Percentiles rank a stretch among this genome's conserved stretches.
Evolutionary conservation across 1,284 basidiomycete genomes (phyloP).

Genomic region (Rhodotorula sp.): DNA sequence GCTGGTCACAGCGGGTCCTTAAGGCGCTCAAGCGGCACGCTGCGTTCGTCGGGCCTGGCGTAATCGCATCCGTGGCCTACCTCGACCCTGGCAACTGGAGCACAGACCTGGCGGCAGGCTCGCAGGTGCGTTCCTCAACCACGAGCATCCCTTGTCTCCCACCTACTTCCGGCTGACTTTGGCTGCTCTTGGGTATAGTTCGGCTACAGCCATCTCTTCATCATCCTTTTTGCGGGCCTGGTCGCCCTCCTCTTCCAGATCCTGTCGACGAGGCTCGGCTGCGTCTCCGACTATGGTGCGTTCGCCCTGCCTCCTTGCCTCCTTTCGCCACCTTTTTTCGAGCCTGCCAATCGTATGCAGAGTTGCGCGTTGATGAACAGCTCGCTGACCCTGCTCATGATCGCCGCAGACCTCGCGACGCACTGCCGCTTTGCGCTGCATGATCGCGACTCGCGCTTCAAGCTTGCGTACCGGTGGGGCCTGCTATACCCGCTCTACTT

Average conservation of each 20-base stretch:
- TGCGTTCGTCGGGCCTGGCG: constrained; percentile 37
- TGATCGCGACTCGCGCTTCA: constrained; percentile 61
- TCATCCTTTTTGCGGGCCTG: constrained; percentile 79
- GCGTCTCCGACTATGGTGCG: constrained; percentile 53
- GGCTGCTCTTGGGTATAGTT: constrained; percentile 17
- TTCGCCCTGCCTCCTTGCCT: neutral
- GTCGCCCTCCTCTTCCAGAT: constrained; percentile 70
- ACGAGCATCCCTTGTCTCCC: neutral
- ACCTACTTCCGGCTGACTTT: neutral
- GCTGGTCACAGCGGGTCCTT: neutral
- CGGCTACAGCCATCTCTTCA: constrained; percentile 82
- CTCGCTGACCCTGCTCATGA: too few species aligned
- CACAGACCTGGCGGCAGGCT: constrained; percentile 41
- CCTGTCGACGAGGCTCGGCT: constrained; percentile 57
- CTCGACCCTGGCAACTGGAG: constrained; percentile 41
- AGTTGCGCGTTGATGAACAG: too few species aligned
- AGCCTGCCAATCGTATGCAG: too few species aligned
- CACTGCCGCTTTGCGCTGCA: constrained; percentile 72
- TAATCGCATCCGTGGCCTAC: constrained; percentile 39
- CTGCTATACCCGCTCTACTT: constrained; percentile 58
- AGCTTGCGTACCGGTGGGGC: constrained; percentile 64
- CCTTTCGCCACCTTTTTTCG: neutral
- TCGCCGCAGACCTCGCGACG: constrained; percentile 37
- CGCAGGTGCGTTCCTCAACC: constrained; percentile 1
- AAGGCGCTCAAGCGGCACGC: constrained; percentile 27